Evolutionary conservation across 495 filamentous ascomycete genomes (phyloP).

Genomic region (Hyphodiscus hymeniophilus): DNA sequence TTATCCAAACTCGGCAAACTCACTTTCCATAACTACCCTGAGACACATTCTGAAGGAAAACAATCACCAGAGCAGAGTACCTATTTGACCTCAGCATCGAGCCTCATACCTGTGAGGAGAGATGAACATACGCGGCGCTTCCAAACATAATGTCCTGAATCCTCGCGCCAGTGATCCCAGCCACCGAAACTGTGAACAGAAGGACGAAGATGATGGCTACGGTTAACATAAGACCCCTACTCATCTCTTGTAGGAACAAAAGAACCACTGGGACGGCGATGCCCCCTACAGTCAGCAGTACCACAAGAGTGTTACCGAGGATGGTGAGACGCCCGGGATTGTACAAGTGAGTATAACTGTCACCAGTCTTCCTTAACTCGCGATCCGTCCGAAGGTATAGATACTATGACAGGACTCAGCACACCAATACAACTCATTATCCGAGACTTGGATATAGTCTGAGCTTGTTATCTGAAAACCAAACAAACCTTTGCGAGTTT

Average conservation of each 20-base stretch:
- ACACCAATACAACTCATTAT: too few species aligned
- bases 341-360: background rate
- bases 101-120: background rate
- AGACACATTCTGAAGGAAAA: slow-evolving; percentile 6
- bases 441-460: background rate
- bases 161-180: slow-evolving; percentile 2
- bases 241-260: slow-evolving; percentile 8
- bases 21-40: background rate
- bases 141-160: slow-evolving; percentile 9
- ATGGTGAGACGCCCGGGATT: background rate
- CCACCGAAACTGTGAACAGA: slow-evolving; percentile 2
- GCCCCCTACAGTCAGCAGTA: slow-evolving; percentile 1
- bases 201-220: slow-evolving; percentile 2
- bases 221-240: slow-evolving; percentile 1
- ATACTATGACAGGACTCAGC: background rate
- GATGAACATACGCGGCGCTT: background rate
- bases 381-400: background rate
- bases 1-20: background rate
- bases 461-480: background rate
- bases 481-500: background rate
- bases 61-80: slow-evolving; percentile 5
- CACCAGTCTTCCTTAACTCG: background rate
- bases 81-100: background rate
- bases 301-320: background rate
- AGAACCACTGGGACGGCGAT: slow-evolving; percentile 8